phyloP scores from a whole-genome alignment of 805 yeast species.

The Yamadazyma phyllophila region DNA sequence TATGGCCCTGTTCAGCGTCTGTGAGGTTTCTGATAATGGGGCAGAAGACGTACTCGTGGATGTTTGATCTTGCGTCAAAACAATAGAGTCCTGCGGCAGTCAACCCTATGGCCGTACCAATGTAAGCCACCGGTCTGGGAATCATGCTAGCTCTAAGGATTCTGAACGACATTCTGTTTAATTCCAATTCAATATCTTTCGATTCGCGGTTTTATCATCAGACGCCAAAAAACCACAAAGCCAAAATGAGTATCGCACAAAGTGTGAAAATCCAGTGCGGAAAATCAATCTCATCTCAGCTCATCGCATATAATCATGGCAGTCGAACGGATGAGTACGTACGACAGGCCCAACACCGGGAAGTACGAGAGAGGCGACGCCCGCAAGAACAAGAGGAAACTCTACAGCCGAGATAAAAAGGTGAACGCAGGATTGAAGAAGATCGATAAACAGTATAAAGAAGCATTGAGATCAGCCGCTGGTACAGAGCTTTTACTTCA shows the following conservation, averaged over 20 bases:
- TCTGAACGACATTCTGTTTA: neutral
- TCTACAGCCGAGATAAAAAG: conserved; percentile 48
- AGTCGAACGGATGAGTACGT: conserved; percentile 20
- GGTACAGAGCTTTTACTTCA: conserved; percentile 81
- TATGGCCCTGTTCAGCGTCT: conserved; percentile 86
- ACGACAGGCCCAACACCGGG: conserved; percentile 20
- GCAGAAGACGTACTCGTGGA: conserved; percentile 77
- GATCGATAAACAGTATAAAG: conserved; percentile 68
- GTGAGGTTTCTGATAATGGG: conserved; percentile 69
- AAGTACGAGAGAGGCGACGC: conserved; percentile 27
- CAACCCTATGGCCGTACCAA: conserved; percentile 1
- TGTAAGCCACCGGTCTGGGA: neutral
- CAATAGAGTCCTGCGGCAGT: neutral
- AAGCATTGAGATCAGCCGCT: conserved; percentile 80
- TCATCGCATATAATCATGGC: conserved; percentile 14
- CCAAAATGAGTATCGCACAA: neutral
- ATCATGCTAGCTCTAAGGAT: conserved; percentile 2
- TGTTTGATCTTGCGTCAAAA: conserved; percentile 72
- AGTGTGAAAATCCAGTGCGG: neutral
- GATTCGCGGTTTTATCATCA: neutral
- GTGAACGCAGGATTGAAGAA: conserved; percentile 64
- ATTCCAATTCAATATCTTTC: no score
- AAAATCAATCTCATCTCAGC: conserved; percentile 2
- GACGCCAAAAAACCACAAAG: neutral
- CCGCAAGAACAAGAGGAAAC: conserved; percentile 20